These are phyloP conservation scores for Colletotrichum sp. DNA, from an alignment of 2,329 filamentous ascomycete genomes.

Conservation along the genomic window DNA sequence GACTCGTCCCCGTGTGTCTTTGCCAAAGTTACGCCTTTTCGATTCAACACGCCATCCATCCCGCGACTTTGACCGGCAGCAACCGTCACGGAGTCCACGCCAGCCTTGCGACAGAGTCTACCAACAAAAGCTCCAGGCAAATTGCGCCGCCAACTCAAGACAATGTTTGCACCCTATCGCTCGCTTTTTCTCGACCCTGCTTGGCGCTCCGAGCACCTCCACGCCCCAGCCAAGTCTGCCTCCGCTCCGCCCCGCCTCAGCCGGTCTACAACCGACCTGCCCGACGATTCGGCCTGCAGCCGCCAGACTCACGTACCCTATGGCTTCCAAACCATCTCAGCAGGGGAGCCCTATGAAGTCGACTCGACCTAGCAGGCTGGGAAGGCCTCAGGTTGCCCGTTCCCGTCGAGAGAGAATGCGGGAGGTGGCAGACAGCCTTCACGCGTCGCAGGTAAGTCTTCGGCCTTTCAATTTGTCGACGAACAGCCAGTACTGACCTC, in stretches of 20 bases:
- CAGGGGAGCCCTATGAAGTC: not conserved
- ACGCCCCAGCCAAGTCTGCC: not conserved
- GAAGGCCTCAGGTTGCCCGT: not conserved
- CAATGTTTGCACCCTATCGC: not conserved
- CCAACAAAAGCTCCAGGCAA: not conserved
- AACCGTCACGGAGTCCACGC: not conserved
- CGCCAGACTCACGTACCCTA: not conserved
- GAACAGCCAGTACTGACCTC: not conserved
- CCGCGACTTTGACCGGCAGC: not conserved
- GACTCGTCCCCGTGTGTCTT: not conserved
- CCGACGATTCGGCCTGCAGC: not conserved
- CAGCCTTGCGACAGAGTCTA: not conserved
- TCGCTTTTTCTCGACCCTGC: not conserved
- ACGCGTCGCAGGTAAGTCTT: not conserved
- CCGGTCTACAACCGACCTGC: not conserved
- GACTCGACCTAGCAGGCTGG: not conserved
- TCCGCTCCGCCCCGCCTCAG: not conserved
- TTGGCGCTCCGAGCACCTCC: not conserved
- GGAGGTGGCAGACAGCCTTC: not conserved
- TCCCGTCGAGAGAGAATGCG: not conserved
- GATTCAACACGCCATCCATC: not conserved
- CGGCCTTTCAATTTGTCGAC: not conserved
- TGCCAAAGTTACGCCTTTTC: not conserved
- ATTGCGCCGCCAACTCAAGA: not conserved
- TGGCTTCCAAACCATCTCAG: not conserved